Evolutionary conservation across 176 grass and related monocot species (phyloP).

Genomic region (Hyparrhenia diplandra): DNA sequence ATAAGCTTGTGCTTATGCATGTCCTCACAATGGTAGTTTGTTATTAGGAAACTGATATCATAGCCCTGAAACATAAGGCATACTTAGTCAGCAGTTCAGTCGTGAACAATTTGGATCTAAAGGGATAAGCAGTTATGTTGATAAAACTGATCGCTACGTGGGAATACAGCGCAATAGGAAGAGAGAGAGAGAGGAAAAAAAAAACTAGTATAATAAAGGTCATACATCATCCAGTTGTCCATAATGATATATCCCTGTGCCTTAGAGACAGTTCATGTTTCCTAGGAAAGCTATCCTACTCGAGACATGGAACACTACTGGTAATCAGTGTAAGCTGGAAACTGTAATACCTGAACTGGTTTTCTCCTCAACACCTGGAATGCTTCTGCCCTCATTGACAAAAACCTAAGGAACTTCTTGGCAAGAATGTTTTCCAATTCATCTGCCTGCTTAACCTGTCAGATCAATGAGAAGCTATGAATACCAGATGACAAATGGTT

Average conservation of each 20-base stretch:
- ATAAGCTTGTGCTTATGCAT: conserved; percentile 99
- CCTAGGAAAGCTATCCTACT: neutral
- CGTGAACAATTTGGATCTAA: neutral
- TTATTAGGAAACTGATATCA: conserved; percentile 98
- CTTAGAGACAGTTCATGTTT: neutral
- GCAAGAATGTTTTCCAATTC: conserved; percentile 99
- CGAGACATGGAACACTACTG: neutral
- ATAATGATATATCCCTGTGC: neutral
- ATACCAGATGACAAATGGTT: neutral
- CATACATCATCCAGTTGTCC: neutral
- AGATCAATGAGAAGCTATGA: conserved; percentile 13
- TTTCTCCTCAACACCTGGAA: conserved; percentile 98
- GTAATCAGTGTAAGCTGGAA: neutral
- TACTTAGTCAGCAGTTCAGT: neutral
- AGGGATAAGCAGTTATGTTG: neutral
- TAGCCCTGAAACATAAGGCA: conserved; percentile 60
- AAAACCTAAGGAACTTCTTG: conserved; percentile 94
- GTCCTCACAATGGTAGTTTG: conserved; percentile 94
- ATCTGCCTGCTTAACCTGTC: conserved; percentile 93
- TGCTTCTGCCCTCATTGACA: conserved; percentile 95
- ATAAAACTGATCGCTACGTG: neutral
- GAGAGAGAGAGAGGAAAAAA: too few species aligned
- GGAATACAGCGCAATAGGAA: neutral
- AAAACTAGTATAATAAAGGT: neutral
- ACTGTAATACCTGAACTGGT: conserved; percentile 76